phyloP scores from a whole-genome alignment of 139 green algal species.

The Chlorella sp. region DNA sequence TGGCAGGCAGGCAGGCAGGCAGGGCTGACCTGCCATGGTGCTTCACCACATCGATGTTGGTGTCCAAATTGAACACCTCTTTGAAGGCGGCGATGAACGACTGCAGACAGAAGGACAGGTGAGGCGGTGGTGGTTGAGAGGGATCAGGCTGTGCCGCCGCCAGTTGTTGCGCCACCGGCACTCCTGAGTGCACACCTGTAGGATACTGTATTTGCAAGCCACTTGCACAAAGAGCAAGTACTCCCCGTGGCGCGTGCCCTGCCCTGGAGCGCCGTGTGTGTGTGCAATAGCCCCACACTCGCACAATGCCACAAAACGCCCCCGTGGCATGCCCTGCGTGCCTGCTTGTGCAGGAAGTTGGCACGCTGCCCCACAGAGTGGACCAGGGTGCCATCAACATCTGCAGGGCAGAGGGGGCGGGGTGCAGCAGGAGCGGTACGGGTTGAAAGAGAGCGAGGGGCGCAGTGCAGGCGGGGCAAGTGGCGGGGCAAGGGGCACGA shows the following conservation, averaged over 20 bases:
- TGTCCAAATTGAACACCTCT: slow-evolving; percentile 65
- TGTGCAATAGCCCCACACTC: too few relatives aligned
- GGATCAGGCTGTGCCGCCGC: not conserved
- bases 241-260: too few relatives aligned
- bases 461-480: not conserved
- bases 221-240: too few relatives aligned
- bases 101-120: not conserved
- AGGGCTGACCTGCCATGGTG: slow-evolving; percentile 64
- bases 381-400: slow-evolving; percentile 79
- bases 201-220: too few relatives aligned
- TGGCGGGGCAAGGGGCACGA: not conserved
- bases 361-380: slow-evolving; percentile 50
- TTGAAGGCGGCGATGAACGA: slow-evolving; percentile 63
- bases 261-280: too few relatives aligned
- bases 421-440: not conserved
- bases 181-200: too few relatives aligned
- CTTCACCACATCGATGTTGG: slow-evolving; percentile 69
- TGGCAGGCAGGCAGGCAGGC: not conserved
- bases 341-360: slow-evolving; percentile 76
- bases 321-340: not conserved
- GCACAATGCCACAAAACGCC: too few relatives aligned
- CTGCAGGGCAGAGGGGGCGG: slow-evolving; percentile 8
- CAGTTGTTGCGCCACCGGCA: not conserved
- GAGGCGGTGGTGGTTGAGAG: too few relatives aligned
- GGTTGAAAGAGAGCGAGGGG: not conserved